These are phyloP conservation scores for Saccharomyces paradoxus DNA, from an alignment of 805 yeast genomes.

Conservation along the genomic window DNA sequence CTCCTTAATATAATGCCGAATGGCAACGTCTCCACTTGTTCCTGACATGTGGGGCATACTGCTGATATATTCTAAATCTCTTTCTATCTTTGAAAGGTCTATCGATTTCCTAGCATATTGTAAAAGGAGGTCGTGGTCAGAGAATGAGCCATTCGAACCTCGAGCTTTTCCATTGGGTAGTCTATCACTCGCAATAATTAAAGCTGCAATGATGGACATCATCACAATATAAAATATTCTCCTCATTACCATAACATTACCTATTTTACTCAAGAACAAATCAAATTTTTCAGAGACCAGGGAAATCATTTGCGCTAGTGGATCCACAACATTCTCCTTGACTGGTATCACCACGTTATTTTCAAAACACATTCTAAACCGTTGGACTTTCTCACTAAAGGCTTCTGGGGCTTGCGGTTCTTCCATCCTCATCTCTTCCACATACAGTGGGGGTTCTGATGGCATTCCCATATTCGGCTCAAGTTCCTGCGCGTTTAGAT, in stretches of 20 bases:
- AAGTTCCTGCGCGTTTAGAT: background rate
- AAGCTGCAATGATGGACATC: slow-evolving; percentile 50
- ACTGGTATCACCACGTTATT: slow-evolving; percentile 34
- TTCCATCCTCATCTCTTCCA: slow-evolving; percentile 35
- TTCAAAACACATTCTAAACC: slow-evolving; percentile 18
- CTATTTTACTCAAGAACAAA: slow-evolving; percentile 50
- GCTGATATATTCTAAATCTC: slow-evolving; percentile 61
- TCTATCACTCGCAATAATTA: slow-evolving; percentile 50
- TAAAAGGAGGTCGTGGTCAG: slow-evolving; percentile 47
- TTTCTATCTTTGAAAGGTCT: slow-evolving; percentile 51
- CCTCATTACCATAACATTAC: slow-evolving; percentile 79
- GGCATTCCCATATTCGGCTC: slow-evolving; percentile 10
- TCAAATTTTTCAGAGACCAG: slow-evolving; percentile 42
- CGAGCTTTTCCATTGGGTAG: slow-evolving; percentile 37
- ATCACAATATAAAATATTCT: slow-evolving; percentile 64
- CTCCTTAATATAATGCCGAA: slow-evolving; percentile 57
- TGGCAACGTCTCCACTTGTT: slow-evolving; percentile 71
- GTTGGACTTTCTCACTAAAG: slow-evolving; percentile 9
- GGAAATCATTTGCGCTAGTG: slow-evolving; percentile 35
- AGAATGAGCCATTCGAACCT: slow-evolving; percentile 48
- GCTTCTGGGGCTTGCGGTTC: slow-evolving; percentile 21
- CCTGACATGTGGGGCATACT: slow-evolving; percentile 85
- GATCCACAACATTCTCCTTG: slow-evolving; percentile 36
- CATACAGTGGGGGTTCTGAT: slow-evolving; percentile 23
- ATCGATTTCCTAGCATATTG: slow-evolving; percentile 44